Percentiles rank a stretch among this genome's conserved stretches.
phyloP scores from a whole-genome alignment of 164 flowering plant species.

The Umbellularia californica region DNA sequence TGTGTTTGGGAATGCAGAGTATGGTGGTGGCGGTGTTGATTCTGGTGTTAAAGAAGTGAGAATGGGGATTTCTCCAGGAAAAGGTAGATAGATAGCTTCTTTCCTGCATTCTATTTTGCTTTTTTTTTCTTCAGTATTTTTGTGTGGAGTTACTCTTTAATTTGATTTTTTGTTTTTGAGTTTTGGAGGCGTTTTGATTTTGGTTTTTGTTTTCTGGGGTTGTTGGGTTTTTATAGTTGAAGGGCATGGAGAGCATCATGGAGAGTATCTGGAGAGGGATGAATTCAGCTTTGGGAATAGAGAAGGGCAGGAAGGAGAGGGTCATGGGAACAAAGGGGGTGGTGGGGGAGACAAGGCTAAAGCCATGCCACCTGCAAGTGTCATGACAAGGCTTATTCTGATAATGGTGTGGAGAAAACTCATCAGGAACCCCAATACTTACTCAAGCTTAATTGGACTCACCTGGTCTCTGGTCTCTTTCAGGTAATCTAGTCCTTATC shows the following conservation, averaged over 20 bases:
- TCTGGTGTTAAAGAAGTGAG: slow-evolving; percentile 54
- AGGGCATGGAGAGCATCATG: slow-evolving; percentile 36
- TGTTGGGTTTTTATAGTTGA: slow-evolving; percentile 24
- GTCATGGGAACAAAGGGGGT: neutral
- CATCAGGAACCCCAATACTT: slow-evolving; percentile 89
- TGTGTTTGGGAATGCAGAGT: slow-evolving; percentile 71
- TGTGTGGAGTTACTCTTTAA: neutral
- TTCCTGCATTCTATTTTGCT: too few relatives aligned
- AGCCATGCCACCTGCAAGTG: slow-evolving; percentile 87
- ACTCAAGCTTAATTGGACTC: slow-evolving; percentile 88
- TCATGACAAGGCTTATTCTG: slow-evolving; percentile 85
- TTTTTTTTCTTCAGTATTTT: neutral
- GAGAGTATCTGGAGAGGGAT: slow-evolving; percentile 60
- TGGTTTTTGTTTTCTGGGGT: neutral
- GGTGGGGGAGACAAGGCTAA: slow-evolving; percentile 20
- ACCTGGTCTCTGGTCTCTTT: slow-evolving; percentile 84
- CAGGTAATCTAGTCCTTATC: slow-evolving; percentile 36
- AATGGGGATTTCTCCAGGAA: slow-evolving; percentile 65
- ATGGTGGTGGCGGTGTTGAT: slow-evolving; percentile 19
- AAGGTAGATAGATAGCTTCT: slow-evolving; percentile 30
- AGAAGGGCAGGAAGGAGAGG: slow-evolving; percentile 22
- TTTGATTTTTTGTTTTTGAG: neutral
- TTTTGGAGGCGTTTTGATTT: neutral
- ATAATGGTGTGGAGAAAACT: slow-evolving; percentile 98
- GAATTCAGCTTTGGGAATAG: slow-evolving; percentile 71